Conservation (phyloP, 495 filamentous ascomycete species). For the Neurospora sublineolata region DNA sequence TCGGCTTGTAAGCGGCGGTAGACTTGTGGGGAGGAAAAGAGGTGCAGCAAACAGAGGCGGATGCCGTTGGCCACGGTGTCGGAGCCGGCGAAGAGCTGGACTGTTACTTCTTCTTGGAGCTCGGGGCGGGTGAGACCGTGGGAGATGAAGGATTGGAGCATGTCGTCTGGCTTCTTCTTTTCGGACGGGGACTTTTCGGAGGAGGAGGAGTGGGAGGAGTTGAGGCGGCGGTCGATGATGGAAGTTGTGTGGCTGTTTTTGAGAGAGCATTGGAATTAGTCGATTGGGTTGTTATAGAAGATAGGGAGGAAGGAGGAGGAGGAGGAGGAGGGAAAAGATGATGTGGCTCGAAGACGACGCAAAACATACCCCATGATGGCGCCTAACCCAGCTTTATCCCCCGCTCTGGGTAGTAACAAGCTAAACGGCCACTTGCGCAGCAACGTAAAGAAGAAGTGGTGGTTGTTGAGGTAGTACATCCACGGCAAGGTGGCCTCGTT, state of each 20-base stretch:
- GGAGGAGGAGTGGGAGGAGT: not conserved
- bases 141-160: conserved; percentile 34
- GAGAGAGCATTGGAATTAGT: not conserved
- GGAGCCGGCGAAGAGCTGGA: conserved; percentile 46
- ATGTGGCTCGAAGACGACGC: too few relatives aligned
- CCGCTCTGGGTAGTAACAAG: conserved; percentile 8
- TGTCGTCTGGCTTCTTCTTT: conserved; percentile 10
- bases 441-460: conserved; percentile 43
- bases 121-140: conserved; percentile 29
- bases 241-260: not conserved
- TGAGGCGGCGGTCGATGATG: conserved; percentile 19
- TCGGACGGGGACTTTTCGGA: conserved; percentile 5
- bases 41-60: conserved; percentile 39
- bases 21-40: conserved; percentile 33
- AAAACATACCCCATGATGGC: conserved; percentile 9
- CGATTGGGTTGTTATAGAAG: not conserved
- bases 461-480: conserved; percentile 37
- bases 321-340: not conserved
- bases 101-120: conserved; percentile 27
- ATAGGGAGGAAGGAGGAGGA: not conserved
- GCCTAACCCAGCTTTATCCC: conserved; percentile 11
- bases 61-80: conserved; percentile 53
- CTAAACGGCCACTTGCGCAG: conserved; percentile 25
- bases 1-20: conserved; percentile 47
- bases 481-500: conserved; percentile 40